These are phyloP conservation scores for Penicillium odoratum DNA, from an alignment of 495 filamentous ascomycete species.

Conservation along the genomic window DNA sequence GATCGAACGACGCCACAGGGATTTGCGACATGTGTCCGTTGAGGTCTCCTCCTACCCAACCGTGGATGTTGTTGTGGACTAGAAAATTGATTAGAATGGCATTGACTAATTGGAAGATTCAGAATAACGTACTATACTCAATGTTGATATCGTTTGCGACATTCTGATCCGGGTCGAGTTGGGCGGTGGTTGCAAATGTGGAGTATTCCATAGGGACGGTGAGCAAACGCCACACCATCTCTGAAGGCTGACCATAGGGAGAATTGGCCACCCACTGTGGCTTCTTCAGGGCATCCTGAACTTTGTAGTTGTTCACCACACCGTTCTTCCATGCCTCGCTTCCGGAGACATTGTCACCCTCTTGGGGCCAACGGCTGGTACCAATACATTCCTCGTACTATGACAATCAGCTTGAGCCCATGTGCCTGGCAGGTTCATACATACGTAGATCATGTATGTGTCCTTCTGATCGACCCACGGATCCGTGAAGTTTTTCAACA, in stretches of 20 bases:
- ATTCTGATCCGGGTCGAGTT: neutral
- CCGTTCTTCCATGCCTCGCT: constrained; percentile 8
- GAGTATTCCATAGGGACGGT: constrained; percentile 15
- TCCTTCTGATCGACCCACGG: constrained; percentile 2
- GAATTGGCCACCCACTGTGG: neutral
- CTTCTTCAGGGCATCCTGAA: constrained; percentile 9
- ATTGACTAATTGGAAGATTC: neutral
- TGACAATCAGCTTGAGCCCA: neutral
- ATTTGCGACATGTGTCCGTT: constrained; percentile 44
- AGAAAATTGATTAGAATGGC: constrained; percentile 8
- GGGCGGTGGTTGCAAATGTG: constrained; percentile 37
- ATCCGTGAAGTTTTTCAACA: constrained; percentile 5
- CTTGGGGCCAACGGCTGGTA: constrained; percentile 14
- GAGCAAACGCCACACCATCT: constrained; percentile 15
- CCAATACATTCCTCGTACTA: constrained; percentile 13
- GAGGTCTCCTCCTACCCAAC: constrained; percentile 31
- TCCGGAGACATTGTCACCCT: constrained; percentile 4
- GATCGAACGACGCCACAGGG: constrained; percentile 42
- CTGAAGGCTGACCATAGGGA: constrained; percentile 7
- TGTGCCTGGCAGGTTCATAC: neutral
- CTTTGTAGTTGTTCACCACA: constrained; percentile 16
- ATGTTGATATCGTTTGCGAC: constrained; percentile 31
- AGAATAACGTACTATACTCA: constrained; percentile 26
- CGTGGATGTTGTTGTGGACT: constrained; percentile 42
- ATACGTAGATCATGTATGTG: constrained; percentile 2